phyloP scores from a whole-genome alignment of 1,284 basidiomycete species.

The Tylopilus orsonianus region DNA sequence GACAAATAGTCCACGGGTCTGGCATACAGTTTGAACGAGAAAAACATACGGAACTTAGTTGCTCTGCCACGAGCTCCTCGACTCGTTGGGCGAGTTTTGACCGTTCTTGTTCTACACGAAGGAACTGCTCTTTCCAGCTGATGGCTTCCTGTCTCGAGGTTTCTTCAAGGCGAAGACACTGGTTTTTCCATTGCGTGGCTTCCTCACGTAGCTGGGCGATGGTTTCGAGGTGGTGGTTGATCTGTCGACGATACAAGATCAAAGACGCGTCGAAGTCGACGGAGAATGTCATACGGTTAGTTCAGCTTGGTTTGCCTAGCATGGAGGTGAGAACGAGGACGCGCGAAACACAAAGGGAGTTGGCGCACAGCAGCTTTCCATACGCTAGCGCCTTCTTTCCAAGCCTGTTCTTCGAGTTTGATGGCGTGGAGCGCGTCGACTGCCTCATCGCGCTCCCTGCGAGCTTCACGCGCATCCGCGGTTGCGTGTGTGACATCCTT shows the following conservation, averaged over 20 bases:
- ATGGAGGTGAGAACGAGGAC: slow-evolving; percentile 9
- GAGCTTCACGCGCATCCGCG: slow-evolving; percentile 46
- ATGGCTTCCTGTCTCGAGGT: slow-evolving; percentile 44
- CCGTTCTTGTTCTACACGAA: slow-evolving; percentile 64
- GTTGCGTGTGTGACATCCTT: slow-evolving; percentile 45
- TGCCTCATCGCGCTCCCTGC: slow-evolving; percentile 55
- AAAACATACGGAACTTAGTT: slow-evolving; percentile 38
- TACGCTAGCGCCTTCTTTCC: slow-evolving; percentile 48
- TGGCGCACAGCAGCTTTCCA: slow-evolving; percentile 56
- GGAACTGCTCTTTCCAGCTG: slow-evolving; percentile 73
- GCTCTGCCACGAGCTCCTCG: slow-evolving; percentile 55
- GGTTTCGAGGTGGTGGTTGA: slow-evolving; percentile 57
- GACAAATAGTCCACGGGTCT: slow-evolving; percentile 12
- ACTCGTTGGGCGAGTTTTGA: slow-evolving; percentile 51
- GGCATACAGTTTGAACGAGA: slow-evolving; percentile 21
- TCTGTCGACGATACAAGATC: slow-evolving; percentile 34
- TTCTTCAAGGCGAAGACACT: slow-evolving; percentile 54
- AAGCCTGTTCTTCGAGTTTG: slow-evolving; percentile 47
- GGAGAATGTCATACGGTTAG: slow-evolving; percentile 44
- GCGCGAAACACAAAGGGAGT: slow-evolving; percentile 1
- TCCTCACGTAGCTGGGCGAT: slow-evolving; percentile 62
- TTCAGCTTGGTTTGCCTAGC: slow-evolving; percentile 56
- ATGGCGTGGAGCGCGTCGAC: slow-evolving; percentile 44
- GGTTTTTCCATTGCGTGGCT: slow-evolving; percentile 65
- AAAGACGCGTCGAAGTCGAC: slow-evolving; percentile 2